Base-by-base conservation (phyloP, 441 rosid species). In the Populus hybrid region DNA sequence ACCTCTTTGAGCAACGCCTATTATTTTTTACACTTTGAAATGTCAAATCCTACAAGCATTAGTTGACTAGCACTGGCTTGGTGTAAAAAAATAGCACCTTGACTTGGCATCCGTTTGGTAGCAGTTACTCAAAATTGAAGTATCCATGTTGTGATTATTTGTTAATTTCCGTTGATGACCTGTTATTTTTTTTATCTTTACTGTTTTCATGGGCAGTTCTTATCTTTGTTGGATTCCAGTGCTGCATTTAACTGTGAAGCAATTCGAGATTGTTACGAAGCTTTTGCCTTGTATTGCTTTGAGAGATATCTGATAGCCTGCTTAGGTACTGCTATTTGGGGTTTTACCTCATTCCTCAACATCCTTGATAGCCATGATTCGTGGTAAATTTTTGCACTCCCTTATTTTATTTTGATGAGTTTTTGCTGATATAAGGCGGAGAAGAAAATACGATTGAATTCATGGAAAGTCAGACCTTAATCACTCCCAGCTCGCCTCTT, bases 221-320 rank as follows among this genome's bases (percentile, higher is more conserved):
- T 95, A 79, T 95, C 99, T 38, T 86, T 95, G 87, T 79, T 91
- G 86, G 91, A 93, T 84, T 95, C 99, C 53, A 88, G 81, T 84
- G 92, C 93, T 70, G 99, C 99, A 64, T 95, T 95, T 86, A 93
- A 95, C 86, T 90, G 91, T 32, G 98, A 95, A 87, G 93, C 88
- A 76, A 85, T 95, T 78, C 96, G 98, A 72, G 99, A 93, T 83
- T 95, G 98, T 86, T 95, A 95, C 77, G 99, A 95, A 85, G 99
- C 99, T 81, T 93, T 95, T 86, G 99, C 98, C 9, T 84, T 95
- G 83, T 95, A 95, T 84, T 95, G 98, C 88, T 95, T 95, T 67
- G 98, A 95, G 88, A 89, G 99, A 92, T 95, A 95, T 85, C 81
- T 93, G 85, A 95, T 95, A 76, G 99, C 98, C 46, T 95, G 99